Conservation (phyloP, 331 rosid species). For the Rhamnella rubrinervis region DNA sequence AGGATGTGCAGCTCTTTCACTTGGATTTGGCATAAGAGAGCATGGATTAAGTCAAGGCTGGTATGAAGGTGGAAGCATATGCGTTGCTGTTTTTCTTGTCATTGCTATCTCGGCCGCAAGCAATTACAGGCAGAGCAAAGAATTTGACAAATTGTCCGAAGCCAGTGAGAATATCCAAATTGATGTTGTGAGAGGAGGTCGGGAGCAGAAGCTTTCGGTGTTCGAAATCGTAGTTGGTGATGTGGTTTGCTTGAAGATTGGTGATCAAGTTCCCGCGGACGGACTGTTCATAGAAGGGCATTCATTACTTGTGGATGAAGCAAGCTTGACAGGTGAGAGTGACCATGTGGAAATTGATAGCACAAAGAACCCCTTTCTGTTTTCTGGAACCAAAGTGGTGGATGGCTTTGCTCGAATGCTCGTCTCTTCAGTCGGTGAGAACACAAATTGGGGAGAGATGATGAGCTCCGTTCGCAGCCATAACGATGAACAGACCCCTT, state of each 20-base stretch:
- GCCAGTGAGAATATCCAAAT: slow-evolving; percentile 32
- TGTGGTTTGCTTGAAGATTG: slow-evolving; percentile 33
- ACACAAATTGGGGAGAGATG: slow-evolving; percentile 38
- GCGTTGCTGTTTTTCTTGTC: slow-evolving; percentile 39
- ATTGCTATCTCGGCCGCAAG: slow-evolving; percentile 33
- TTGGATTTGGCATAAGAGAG: slow-evolving; percentile 40
- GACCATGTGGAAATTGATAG: slow-evolving; percentile 35
- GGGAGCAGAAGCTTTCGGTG: slow-evolving; percentile 23
- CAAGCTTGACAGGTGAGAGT: slow-evolving; percentile 57
- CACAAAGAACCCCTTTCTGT: slow-evolving; percentile 34
- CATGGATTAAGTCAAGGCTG: slow-evolving; percentile 42
- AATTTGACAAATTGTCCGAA: slow-evolving; percentile 36
- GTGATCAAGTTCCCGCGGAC: slow-evolving; percentile 48
- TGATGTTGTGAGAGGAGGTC: slow-evolving; percentile 32
- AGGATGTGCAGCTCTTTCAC: slow-evolving; percentile 45
- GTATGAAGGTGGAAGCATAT: slow-evolving; percentile 47
- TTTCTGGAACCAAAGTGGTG: slow-evolving; percentile 31
- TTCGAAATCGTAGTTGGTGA: slow-evolving; percentile 47
- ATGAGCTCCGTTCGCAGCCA: slow-evolving; percentile 36
- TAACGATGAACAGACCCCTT: slow-evolving; percentile 30
- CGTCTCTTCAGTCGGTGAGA: slow-evolving; percentile 37
- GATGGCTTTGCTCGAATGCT: slow-evolving; percentile 37
- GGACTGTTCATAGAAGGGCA: slow-evolving; percentile 40
- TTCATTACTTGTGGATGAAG: slow-evolving; percentile 39
- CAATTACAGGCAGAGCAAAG: slow-evolving; percentile 33